Evolutionary conservation across 1,139 yeast genomes (phyloP), one percentile per base, ranked within the genome.

Genomic region (Blastobotrys ciferrii): DNA sequence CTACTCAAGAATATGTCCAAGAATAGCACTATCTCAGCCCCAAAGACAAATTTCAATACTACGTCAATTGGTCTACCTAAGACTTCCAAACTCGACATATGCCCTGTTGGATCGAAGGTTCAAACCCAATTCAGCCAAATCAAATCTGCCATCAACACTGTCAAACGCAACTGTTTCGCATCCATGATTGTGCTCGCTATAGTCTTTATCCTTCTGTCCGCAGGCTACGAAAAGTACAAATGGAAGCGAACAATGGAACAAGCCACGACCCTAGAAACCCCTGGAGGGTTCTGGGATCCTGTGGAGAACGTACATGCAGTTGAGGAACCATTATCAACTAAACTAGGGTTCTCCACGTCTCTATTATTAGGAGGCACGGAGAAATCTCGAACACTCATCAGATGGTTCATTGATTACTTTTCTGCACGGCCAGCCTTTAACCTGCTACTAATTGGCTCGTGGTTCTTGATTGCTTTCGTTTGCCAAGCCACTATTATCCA

Each of bases 231-330:
- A 18, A 40, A 41, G 30, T 53, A 45, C 36, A 32, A 42, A 6
- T 58, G 62, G 62, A 43, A 37, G 6, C 38, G 47, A 32, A 28
- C 33, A 17, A 28, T 52, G 4, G 36, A 30, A 9, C 53, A 52
- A 40, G 55, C 54, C 14, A 42, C 50, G 15, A 31, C 45, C 5
- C 32, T 53, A 14, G 49, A 46, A 14, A 49, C 51, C 7, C 50
- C 53, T 12, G 54, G 55, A 1, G 50, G 52, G 31, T 53, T 49
- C 42, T 42, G 42, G 23, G 56, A 53, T 31, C 53, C 56, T 4
- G 39, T 53, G 15, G 50, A 47, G 11, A 51, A 49, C 25, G 50
- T 53, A 9, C 42, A 37, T 20, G 15, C 37, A 5, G 53, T 53
- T 2, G 15, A 17, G 1, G 19, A 37, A 3, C 55, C 55, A 1